These are phyloP conservation scores for Hanseniaspora mollemarum DNA, from an alignment of 805 yeast genomes.

Conservation along the genomic window DNA sequence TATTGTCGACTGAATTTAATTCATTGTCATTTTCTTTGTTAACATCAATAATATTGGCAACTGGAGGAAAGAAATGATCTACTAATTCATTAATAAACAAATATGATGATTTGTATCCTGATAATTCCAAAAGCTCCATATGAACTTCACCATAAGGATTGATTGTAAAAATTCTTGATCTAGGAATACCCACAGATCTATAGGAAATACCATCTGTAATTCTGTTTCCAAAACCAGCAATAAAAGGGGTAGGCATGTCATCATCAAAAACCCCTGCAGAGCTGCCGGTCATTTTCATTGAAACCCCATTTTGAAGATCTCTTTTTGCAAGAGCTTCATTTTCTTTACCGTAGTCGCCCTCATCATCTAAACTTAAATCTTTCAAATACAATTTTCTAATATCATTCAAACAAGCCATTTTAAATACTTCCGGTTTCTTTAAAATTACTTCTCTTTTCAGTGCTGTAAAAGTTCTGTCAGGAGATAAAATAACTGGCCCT, in stretches of 20 bases:
- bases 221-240: constrained; percentile 94
- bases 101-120: constrained; percentile 83
- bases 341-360: constrained; percentile 9
- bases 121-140: constrained; percentile 87
- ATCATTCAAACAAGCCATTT: constrained; percentile 91
- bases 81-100: constrained; percentile 84
- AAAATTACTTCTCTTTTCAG: constrained; percentile 79
- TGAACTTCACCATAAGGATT: constrained; percentile 95
- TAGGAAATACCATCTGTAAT: constrained; percentile 94
- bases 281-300: constrained; percentile 4
- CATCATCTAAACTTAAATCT: constrained; percentile 13
- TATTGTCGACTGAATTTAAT: not conserved
- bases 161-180: constrained; percentile 87
- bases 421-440: constrained; percentile 95
- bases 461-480: constrained; percentile 95
- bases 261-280: constrained; percentile 20
- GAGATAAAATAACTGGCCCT: constrained; percentile 91
- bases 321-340: constrained; percentile 1
- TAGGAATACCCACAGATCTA: constrained; percentile 84
- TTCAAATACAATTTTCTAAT: constrained; percentile 55
- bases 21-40: not conserved
- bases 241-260: constrained; percentile 65
- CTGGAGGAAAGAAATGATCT: constrained; percentile 95
- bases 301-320: not conserved
- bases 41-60: constrained; percentile 21